Conservation (phyloP, 352 stramenopile genomes). For the Globisporangium alternatum region DNA sequence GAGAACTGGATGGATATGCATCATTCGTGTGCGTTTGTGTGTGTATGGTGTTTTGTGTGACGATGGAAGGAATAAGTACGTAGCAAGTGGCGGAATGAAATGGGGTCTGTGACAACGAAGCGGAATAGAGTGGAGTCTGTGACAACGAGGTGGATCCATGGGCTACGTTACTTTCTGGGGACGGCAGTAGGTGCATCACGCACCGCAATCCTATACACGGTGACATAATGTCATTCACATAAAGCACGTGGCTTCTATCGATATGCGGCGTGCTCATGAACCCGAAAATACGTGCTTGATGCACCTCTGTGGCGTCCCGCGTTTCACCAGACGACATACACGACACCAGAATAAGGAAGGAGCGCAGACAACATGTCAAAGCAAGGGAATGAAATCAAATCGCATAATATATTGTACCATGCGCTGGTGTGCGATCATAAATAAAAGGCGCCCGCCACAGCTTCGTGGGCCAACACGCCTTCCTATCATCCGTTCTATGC, state of each 20-base stretch:
- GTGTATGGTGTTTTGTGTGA: neutral
- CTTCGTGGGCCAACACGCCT: neutral
- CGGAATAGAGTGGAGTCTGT: neutral
- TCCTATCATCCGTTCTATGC: constrained; percentile 8
- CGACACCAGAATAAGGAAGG: neutral
- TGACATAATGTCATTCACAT: too few relatives aligned
- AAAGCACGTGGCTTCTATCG: too few relatives aligned
- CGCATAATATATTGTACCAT: constrained; percentile 16
- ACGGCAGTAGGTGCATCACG: too few relatives aligned
- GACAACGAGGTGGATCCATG: neutral
- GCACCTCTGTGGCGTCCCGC: neutral
- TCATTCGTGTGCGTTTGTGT: neutral
- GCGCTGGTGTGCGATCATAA: constrained; percentile 5
- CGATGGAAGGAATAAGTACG: neutral
- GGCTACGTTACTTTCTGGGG: neutral
- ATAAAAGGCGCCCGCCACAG: constrained; percentile 5
- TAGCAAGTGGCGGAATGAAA: neutral
- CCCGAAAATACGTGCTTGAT: neutral
- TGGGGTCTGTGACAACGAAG: neutral
- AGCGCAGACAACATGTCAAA: neutral
- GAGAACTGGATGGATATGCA: neutral
- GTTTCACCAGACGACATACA: neutral
- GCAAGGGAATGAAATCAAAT: constrained; percentile 5
- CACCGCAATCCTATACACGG: too few relatives aligned
- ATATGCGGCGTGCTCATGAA: too few relatives aligned